Base-by-base conservation (phyloP, 2,329 filamentous ascomycete genomes). In the Tolypocladium cylindrosporum region DNA sequence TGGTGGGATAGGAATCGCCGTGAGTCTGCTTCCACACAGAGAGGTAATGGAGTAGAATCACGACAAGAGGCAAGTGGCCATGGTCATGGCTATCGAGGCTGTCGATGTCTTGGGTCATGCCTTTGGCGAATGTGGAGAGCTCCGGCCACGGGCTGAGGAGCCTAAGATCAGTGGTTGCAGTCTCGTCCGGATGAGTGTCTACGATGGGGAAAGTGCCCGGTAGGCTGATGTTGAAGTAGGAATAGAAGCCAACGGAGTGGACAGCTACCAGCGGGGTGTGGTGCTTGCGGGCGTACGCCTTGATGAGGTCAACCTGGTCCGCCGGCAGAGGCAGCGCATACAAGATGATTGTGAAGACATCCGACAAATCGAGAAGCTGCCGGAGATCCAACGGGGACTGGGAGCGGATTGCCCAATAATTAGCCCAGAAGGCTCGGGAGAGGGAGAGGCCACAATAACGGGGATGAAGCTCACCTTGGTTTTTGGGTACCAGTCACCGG, bases 171-270 rank as follows among this genome's bases (percentile, higher is more conserved):
- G 89, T 87, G 0, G 85, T 94, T 9, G 90, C 86, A 43, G 90
- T 89, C 45, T 90, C 85, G 62, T 96, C 91, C 1, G 94, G 94
- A 68, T 99, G 94, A 51, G 94, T 97, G 69, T 99, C 93, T 61
- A 99, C 89, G 58, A 99, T 89, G 6, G 93, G 91, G 66, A 95
- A 96, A 36, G 86, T 84, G n/a, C 84, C 78, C 11, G 90, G 88
- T 36, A 96, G 77, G 64, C 83, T 79, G 36, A 95, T 79, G n/a
- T 86, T 88, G 71, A 97, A 96, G 64, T 89, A 90, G 2, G 90
- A 89, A 72, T 94, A 96, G 75, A 96, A 97, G 36, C 94, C 94
- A 45, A 89, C 82, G n/a, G 88, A 96, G 69, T 96, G 91, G 51
- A 94, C 82, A 62, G 91, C 86, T 59, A 97, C 81, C 16, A 92